These are phyloP conservation scores for Oidiodendron maius DNA, from an alignment of 495 filamentous ascomycete genomes.

Conservation along the genomic window DNA sequence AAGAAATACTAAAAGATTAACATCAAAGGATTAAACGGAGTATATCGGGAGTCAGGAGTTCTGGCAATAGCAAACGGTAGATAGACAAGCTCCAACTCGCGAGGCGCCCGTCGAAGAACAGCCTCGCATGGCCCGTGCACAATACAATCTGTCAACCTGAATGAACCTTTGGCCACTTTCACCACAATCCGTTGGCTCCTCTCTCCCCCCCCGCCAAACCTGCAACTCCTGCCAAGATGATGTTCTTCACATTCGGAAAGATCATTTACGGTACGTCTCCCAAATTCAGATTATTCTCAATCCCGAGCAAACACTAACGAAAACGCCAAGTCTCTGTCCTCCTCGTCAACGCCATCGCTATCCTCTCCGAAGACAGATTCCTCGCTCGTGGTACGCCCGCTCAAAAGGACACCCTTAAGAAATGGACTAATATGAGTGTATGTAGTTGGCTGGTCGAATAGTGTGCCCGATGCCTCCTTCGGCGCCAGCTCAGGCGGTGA, in stretches of 20 bases:
- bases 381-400: constrained; percentile 76
- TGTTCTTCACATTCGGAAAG: constrained; percentile 25
- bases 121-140: constrained; percentile 18
- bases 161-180: constrained; percentile 31
- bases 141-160: neutral
- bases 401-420: no score
- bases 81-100: no score
- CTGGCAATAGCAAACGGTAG: no score
- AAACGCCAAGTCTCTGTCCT: constrained; percentile 61
- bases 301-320: constrained; percentile 7
- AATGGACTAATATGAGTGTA: no score
- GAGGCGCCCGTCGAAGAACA: no score
- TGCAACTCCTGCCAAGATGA: constrained; percentile 16
- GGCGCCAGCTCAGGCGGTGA: constrained; percentile 55
- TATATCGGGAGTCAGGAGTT: no score
- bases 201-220: neutral
- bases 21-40: no score
- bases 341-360: constrained; percentile 87
- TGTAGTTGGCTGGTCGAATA: constrained; percentile 81
- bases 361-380: constrained; percentile 97
- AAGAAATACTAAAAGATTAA: no score
- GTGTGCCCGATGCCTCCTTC: constrained; percentile 63
- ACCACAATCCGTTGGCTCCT: constrained; percentile 14
- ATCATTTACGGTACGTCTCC: constrained; percentile 22
- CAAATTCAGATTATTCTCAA: no score